Evolutionary conservation across 305 asterid species (phyloP), one percentile per base, ranked within the genome.

Genomic region (Caryopteris hybrid): DNA sequence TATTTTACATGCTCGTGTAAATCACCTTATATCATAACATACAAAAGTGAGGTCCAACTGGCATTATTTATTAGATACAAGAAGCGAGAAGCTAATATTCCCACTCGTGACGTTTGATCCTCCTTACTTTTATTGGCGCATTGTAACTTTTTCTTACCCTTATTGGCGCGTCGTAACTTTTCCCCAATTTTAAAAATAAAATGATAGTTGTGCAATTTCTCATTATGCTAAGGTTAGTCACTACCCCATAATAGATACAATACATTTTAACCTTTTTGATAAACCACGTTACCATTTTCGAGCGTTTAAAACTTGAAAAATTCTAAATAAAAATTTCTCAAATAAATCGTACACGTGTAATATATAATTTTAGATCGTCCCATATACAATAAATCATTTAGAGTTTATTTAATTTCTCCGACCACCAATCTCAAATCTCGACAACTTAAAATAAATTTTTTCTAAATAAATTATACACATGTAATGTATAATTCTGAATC

Each of bases 151-250:
- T 14, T 5, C 5, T 4, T 10, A 3, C 29, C 38, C 39, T 4
- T 57, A 57, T 75, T 64, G 46, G 80, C 72, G 79, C 51, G 67
- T 77, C 75, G 23, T 33, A n/a, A 0, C 34, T 3, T 38, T 46
- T 42, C 48, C 59, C 7, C 48, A 48, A 52, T 66, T 69, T 69
- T 48, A 33, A 70, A 78, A 46, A 45, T 8, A 1, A 39, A 39
- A 64, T 72, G 85, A 79, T 61, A 69, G 16, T 39, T 7, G 20
- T 48, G 79, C 46, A 64, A 65, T 64, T 64, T 2, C 14, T 0
- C 0, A 2, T 2, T 27, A 9, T 6, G 23, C 9, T 1, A n/a
- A 41, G 78, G 76, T 41, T 70, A 72, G 33, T 29, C 11, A 13
- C 0, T 8, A n/a, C 0, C 2, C 8, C 7, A 4, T 5, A 59